Conservation (phyloP, 1,284 basidiomycete species). For the Malassezia nana region DNA sequence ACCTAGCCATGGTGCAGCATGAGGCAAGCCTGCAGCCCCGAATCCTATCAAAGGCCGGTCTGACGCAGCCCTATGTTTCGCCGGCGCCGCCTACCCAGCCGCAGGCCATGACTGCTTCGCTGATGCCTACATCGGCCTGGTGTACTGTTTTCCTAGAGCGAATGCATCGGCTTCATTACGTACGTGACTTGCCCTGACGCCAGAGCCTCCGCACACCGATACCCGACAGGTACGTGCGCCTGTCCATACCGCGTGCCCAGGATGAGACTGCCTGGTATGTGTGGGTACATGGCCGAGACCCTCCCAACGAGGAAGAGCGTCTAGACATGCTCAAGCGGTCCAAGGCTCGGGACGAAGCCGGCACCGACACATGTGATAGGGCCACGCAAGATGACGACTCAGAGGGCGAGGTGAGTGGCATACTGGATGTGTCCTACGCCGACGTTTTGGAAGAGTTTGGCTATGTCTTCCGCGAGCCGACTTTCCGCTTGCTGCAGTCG, state of each 20-base stretch:
- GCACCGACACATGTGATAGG: background rate
- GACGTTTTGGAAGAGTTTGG: background rate
- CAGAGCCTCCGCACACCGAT: background rate
- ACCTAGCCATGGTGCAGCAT: conserved; percentile 34
- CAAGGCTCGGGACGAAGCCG: background rate
- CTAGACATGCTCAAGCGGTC: background rate
- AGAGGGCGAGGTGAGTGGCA: background rate
- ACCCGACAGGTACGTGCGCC: background rate
- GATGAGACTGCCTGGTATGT: conserved; percentile 12
- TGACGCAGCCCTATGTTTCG: background rate
- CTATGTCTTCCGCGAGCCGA: conserved; percentile 1
- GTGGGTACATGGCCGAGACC: conserved; percentile 8
- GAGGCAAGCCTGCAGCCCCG: conserved; percentile 11
- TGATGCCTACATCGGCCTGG: conserved; percentile 5
- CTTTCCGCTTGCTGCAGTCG: background rate
- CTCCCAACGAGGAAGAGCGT: conserved; percentile 2
- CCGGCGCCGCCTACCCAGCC: background rate
- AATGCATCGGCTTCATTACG: conserved; percentile 8
- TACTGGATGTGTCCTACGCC: background rate
- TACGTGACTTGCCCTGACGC: background rate
- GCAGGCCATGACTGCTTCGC: background rate
- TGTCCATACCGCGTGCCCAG: background rate
- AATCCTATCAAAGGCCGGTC: background rate
- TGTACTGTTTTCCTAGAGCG: conserved; percentile 12
- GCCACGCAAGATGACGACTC: background rate